phyloP scores from a whole-genome alignment of 768 basidiomycete species.

The Lentinula guzmanii region DNA sequence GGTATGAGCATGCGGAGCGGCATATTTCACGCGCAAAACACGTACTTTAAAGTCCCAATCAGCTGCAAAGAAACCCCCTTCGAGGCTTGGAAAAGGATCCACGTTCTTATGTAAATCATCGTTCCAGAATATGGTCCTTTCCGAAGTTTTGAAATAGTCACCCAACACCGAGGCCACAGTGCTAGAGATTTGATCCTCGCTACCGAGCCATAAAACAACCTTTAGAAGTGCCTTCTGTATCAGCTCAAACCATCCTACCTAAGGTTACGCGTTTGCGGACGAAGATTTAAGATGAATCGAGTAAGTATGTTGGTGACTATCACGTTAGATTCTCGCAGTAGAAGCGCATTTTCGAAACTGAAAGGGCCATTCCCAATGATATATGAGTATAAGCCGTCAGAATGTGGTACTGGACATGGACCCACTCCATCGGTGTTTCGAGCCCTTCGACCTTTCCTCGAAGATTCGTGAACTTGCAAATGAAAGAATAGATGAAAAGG shows the following conservation, averaged over 20 bases:
- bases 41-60: constrained; percentile 80
- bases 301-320: constrained; percentile 68
- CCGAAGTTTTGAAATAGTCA: constrained; percentile 67
- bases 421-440: constrained; percentile 81
- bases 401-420: constrained; percentile 17
- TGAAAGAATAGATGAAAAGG: constrained; percentile 80
- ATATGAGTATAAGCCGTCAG: constrained; percentile 16
- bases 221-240: constrained; percentile 16
- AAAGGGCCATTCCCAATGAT: constrained; percentile 24
- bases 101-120: constrained; percentile 60
- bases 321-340: constrained; percentile 65
- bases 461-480: constrained; percentile 75
- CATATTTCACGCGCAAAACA: constrained; percentile 16
- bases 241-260: constrained; percentile 51
- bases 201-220: constrained; percentile 30
- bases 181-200: constrained; percentile 76
- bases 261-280: constrained; percentile 86
- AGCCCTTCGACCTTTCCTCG: constrained; percentile 73
- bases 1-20: constrained; percentile 12
- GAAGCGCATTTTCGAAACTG: constrained; percentile 76
- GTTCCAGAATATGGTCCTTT: constrained; percentile 79
- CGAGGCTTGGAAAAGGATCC: constrained; percentile 63
- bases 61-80: constrained; percentile 75
- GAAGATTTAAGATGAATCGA: constrained; percentile 76
- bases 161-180: constrained; percentile 64